Percentiles rank a stretch among this genome's conserved stretches.
Evolutionary conservation across 257 asterid genomes (phyloP).

Genomic region (Ballota nigra): DNA sequence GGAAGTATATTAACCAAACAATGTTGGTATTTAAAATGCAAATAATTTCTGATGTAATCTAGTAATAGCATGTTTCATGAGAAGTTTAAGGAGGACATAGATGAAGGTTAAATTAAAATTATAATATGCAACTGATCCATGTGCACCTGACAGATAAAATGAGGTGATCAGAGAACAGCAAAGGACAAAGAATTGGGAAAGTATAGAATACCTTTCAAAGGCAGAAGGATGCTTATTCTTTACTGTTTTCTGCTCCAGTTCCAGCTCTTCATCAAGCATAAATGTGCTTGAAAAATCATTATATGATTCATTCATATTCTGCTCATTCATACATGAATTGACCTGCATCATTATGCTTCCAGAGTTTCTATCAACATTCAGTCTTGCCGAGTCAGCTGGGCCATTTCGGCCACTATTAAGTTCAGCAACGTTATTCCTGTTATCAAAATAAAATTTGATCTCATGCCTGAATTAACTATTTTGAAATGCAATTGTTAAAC

Average conservation of each 20-base stretch:
- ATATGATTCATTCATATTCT: constrained; percentile 41
- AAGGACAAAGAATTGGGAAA: constrained; percentile 16
- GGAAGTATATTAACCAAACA: not conserved
- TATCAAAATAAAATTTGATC: constrained; percentile 18
- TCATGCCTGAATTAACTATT: constrained; percentile 23
- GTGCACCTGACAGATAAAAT: not conserved
- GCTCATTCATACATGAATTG: constrained; percentile 28
- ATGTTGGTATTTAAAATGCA: not conserved
- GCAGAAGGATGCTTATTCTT: constrained; percentile 31
- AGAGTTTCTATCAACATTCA: constrained; percentile 22
- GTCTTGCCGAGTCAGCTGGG: constrained; percentile 23
- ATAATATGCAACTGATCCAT: constrained; percentile 5
- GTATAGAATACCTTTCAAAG: constrained; percentile 48
- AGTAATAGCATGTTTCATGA: not conserved
- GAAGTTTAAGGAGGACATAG: not conserved
- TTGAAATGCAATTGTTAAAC: constrained; percentile 18
- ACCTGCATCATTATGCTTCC: constrained; percentile 15
- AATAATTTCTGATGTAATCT: not conserved
- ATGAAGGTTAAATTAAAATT: not conserved
- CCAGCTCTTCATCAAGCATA: constrained; percentile 85
- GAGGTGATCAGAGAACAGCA: not conserved
- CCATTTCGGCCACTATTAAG: constrained; percentile 25
- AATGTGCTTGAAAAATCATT: constrained; percentile 71
- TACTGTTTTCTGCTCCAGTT: constrained; percentile 46
- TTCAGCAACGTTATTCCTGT: constrained; percentile 18